These are phyloP conservation scores for Rubroshorea leprosula DNA, from an alignment of 345 rosid species.

Conservation along the genomic window DNA sequence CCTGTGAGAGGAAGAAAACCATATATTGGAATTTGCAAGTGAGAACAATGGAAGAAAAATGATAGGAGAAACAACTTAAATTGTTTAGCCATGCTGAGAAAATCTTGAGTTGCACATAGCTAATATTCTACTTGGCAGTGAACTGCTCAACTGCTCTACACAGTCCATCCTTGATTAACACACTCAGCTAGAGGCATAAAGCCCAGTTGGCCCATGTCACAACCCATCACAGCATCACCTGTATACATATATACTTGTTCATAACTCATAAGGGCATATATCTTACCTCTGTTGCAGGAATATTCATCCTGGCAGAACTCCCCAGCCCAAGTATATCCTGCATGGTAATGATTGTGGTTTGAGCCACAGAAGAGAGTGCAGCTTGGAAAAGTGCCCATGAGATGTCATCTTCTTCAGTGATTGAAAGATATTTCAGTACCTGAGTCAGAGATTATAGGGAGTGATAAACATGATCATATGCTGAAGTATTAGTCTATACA, in stretches of 20 bases:
- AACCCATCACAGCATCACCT: background rate
- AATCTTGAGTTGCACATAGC: no score
- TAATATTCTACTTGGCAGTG: no score
- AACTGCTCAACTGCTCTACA: background rate
- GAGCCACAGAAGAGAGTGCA: conserved; percentile 65
- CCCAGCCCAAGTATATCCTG: conserved; percentile 88
- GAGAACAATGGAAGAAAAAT: background rate
- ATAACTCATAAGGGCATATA: background rate
- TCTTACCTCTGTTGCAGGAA: conserved; percentile 78
- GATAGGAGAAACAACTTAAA: background rate
- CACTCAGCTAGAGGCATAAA: background rate
- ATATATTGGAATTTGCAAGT: background rate
- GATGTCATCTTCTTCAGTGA: conserved; percentile 45
- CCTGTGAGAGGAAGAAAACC: background rate
- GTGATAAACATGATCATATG: background rate
- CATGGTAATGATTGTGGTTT: conserved; percentile 73
- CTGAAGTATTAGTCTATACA: background rate
- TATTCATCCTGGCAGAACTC: conserved; percentile 81
- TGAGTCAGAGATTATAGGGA: conserved; percentile 18
- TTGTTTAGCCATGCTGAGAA: background rate
- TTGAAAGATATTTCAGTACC: conserved; percentile 63
- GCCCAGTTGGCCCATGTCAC: background rate
- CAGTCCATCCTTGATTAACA: background rate
- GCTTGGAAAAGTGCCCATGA: conserved; percentile 64
- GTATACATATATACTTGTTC: background rate